Evolutionary conservation across 805 yeast species (phyloP).

Genomic region (Schwanniomyces occidentalis): DNA sequence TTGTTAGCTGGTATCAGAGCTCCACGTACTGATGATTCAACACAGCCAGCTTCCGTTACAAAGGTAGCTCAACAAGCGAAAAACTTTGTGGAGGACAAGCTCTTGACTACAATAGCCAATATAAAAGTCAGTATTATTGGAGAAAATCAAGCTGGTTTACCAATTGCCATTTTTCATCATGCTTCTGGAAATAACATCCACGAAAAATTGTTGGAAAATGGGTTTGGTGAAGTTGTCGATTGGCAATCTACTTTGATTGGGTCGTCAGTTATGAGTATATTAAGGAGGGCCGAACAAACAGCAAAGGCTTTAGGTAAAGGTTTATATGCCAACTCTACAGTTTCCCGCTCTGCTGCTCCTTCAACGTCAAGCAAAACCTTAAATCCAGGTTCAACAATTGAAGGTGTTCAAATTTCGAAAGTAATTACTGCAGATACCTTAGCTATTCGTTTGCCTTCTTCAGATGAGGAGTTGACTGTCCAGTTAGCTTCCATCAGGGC

Average conservation of each 20-base stretch:
- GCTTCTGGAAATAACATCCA: conserved; percentile 76
- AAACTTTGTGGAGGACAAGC: conserved; percentile 58
- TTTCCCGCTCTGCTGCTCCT: conserved; percentile 16
- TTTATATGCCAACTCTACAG: conserved; percentile 49
- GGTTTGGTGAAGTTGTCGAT: conserved; percentile 74
- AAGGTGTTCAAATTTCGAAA: conserved; percentile 54
- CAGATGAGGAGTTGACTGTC: conserved; percentile 59
- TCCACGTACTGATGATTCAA: conserved; percentile 62
- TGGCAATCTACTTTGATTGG: conserved; percentile 79
- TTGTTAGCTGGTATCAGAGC: conserved; percentile 71
- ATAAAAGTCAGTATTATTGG: conserved; percentile 59
- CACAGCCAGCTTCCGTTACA: conserved; percentile 43
- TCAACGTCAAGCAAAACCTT: conserved; percentile 17
- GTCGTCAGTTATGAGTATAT: conserved; percentile 55
- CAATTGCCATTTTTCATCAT: conserved; percentile 59
- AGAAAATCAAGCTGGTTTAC: conserved; percentile 58
- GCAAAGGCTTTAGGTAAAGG: conserved; percentile 63
- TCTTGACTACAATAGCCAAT: conserved; percentile 58
- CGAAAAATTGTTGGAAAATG: conserved; percentile 63
- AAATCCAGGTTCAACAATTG: conserved; percentile 50
- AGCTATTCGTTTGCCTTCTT: conserved; percentile 48
- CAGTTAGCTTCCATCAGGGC: conserved; percentile 76
- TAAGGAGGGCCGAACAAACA: conserved; percentile 63
- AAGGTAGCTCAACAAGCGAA: conserved; percentile 70
- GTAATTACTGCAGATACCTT: conserved; percentile 71